Evolutionary conservation across 768 basidiomycete genomes (phyloP).

Genomic region (Amanita subjunquillea): DNA sequence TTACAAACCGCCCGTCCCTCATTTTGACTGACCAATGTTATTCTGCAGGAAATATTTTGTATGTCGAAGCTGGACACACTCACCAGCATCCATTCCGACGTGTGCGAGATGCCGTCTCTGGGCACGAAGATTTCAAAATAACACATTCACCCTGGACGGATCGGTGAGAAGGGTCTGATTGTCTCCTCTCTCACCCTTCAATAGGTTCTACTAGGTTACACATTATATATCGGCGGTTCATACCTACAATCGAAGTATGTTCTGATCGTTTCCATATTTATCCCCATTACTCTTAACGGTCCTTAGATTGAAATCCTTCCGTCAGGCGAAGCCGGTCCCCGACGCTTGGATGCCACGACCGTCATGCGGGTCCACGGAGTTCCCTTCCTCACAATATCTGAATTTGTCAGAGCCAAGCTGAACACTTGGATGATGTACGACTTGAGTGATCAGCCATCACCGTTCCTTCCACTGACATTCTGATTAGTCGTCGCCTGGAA

Average conservation of each 20-base stretch:
- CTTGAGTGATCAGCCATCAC: slow-evolving; percentile 9
- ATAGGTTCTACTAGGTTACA: slow-evolving; percentile 42
- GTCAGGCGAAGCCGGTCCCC: slow-evolving; percentile 75
- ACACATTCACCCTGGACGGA: slow-evolving; percentile 82
- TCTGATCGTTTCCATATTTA: slow-evolving; percentile 5
- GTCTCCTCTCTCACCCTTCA: slow-evolving; percentile 3
- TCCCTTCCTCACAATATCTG: slow-evolving; percentile 77
- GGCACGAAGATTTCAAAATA: slow-evolving; percentile 52
- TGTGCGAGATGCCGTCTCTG: slow-evolving; percentile 65
- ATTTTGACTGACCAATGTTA: slow-evolving; percentile 7
- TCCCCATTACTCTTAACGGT: slow-evolving; percentile 3
- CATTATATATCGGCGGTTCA: slow-evolving; percentile 62
- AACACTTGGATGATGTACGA: slow-evolving; percentile 75
- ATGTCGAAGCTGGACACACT: slow-evolving; percentile 67
- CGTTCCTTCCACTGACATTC: slow-evolving; percentile 9
- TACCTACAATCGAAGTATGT: slow-evolving; percentile 66
- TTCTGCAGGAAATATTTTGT: slow-evolving; percentile 67
- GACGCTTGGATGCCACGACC: slow-evolving; percentile 56
- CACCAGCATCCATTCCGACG: slow-evolving; percentile 66
- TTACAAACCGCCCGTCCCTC: neutral
- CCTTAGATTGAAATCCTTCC: slow-evolving; percentile 72
- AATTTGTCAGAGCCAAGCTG: slow-evolving; percentile 79
- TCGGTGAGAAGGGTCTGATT: slow-evolving; percentile 34
- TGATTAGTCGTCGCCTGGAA: slow-evolving; percentile 51
- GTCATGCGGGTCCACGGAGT: slow-evolving; percentile 60